Evolutionary conservation across 352 stramenopile genomes (phyloP), one percentile per base, ranked within the genome.

Genomic region (Phytophthora aleatoria): DNA sequence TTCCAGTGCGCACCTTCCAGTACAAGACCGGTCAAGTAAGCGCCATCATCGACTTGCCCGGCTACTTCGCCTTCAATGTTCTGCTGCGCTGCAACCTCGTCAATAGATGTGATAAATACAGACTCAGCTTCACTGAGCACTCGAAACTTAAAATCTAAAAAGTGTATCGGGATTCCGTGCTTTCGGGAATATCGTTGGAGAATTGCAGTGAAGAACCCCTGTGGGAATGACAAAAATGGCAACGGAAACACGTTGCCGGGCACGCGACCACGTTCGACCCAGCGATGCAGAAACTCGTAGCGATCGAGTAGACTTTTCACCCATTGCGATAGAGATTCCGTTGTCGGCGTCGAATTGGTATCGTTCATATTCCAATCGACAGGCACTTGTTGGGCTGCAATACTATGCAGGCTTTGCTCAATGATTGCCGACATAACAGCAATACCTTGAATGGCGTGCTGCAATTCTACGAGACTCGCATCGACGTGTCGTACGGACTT

Each of bases 141-240:
- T 2, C 79, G 55, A 54, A 95, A 94, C 9, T 81, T 69, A 56
- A 94, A 93, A 38, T 92, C 81, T 47, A 95, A 68, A 41, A 84
- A 78, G 45, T 95, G 83, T 28, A 95, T 94, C 7, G 82, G 82
- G 0, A 89, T 76, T 20, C 58, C 36, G 53, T 91, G 74, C 55
- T 85, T 91, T 44, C 86, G 69, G 20, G 87, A 81, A 31, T 94
- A 79, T 6, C 81, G 80, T 70, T 95, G 87, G 12, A 93, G 49
- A 55, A 90, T 78, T 20, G 79, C 86, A 3, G 87, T 95, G 50
- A 95, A 90, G 39, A 95, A 77, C 0, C 83, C 84, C 26, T 94
- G 83, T 0, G 87, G 83, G 28, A 91, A 95, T 33, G 69, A 80
- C 41, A 95, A 92, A 6, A 87, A 71, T 4, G 86, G 74, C 13